Evolutionary conservation across 225 moss, liverwort and hornwort genomes (phyloP), one percentile per base, ranked within the genome.

Genomic region (Straminergon stramineum): DNA sequence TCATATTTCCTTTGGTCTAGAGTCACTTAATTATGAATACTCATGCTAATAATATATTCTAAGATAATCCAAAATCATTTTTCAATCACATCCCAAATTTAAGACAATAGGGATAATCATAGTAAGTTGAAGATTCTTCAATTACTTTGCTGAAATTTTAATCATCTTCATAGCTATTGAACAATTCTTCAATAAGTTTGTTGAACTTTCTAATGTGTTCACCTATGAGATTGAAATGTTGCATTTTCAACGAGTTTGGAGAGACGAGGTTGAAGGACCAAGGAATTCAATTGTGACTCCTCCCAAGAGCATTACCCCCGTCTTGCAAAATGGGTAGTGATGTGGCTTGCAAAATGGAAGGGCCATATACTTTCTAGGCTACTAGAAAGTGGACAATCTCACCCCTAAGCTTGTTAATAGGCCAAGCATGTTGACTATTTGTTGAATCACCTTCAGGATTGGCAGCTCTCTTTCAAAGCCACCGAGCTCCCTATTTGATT

Each of bases 1-100:
- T 1, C 7, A 31, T 6, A 48, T 75, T 75, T 1, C 17, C 31
- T 11, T 51, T 2, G 0, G 1, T 75, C 4, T 1, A 30, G 0
- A 51, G 1, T 7, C 9, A 31, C 2, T 75, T 18, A 30, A 51
- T 12, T 48, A 31, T 75, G 4, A 75, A 31, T 31, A 48, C 4
- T 17, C 1, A 19, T 1, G 4, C 31, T 11, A 48, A 11, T 31
- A 31, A 7, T 31, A 48, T 75, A 51, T 74, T 31, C 31, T 19
- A 18, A 31, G 11, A 77, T 6, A 35, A 77, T 53, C 22, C 10
- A 13, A 77, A 77, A 53, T 23, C 32, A 53, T 35, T 15, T 77
- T 53, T 35, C 14, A 23, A 35, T 77, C 34, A 21, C 3, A 4
- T 9, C 9, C 14, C 5, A 13, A 76, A 34, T 20, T 22, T 22